Conservation (phyloP, 345 rosid genomes). For the Capsella bursapastoris region DNA sequence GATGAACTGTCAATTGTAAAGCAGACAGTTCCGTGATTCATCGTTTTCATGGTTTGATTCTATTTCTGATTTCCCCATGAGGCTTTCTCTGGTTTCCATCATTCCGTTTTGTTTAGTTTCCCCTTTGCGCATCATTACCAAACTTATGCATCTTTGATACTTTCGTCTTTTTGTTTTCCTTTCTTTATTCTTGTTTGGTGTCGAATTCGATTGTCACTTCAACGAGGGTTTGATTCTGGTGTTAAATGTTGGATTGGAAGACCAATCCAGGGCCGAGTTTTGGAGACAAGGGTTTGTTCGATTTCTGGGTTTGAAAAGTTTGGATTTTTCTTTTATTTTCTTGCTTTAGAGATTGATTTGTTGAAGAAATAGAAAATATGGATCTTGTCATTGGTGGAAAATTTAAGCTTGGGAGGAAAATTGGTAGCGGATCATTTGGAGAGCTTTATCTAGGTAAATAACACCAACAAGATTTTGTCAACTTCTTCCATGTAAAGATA, state of each 20-base stretch:
- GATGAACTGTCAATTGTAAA: constrained; percentile 16
- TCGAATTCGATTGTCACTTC: neutral
- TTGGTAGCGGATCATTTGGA: constrained; percentile 87
- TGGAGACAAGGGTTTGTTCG: constrained; percentile 3
- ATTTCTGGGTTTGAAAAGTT: constrained; percentile 21
- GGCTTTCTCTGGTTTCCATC: neutral
- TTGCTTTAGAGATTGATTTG: constrained; percentile 26
- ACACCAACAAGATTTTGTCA: neutral
- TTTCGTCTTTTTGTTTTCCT: neutral
- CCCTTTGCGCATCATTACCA: too few species aligned
- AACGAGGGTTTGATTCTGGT: neutral
- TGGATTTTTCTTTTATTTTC: neutral
- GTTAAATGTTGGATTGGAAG: constrained; percentile 31
- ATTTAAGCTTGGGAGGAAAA: constrained; percentile 79
- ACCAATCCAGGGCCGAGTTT: constrained; percentile 29
- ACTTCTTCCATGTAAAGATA: neutral
- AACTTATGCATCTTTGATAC: neutral
- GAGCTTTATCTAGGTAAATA: constrained; percentile 70
- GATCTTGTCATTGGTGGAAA: constrained; percentile 67
- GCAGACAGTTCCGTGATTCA: constrained; percentile 1
- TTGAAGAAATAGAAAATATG: constrained; percentile 37
- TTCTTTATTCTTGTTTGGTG: neutral
- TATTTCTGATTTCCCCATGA: neutral
- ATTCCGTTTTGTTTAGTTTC: too few species aligned
- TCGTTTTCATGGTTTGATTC: constrained; percentile 21